These are phyloP conservation scores for Fusarium vanettenii DNA, from an alignment of 2,329 filamentous ascomycete species.

Conservation along the genomic window DNA sequence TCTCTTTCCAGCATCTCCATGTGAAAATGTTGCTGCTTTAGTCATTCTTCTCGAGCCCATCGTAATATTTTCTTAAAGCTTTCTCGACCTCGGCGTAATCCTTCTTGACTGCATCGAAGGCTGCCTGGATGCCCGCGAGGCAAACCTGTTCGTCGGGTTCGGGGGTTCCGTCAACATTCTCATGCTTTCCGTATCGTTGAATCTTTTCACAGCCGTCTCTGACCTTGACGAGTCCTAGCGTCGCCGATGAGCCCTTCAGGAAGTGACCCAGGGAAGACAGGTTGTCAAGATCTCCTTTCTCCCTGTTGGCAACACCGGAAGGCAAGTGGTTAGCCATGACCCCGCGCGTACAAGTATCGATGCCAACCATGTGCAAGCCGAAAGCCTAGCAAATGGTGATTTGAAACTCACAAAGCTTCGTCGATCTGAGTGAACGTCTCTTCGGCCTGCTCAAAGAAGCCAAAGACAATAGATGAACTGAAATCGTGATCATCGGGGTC, in stretches of 20 bases:
- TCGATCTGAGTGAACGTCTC: slow-evolving; percentile 90
- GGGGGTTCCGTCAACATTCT: slow-evolving; percentile 79
- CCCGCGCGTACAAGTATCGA: background rate
- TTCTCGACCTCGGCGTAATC: slow-evolving; percentile 82
- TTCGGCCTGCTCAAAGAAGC: slow-evolving; percentile 93
- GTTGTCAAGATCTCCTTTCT: slow-evolving; percentile 74
- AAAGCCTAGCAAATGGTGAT: background rate
- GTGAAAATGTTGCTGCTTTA: slow-evolving; percentile 10
- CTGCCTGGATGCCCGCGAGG: slow-evolving; percentile 76
- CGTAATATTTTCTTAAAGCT: slow-evolving; percentile 76
- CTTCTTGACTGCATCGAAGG: slow-evolving; percentile 76
- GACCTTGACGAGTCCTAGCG: slow-evolving; percentile 89
- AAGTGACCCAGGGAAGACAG: slow-evolving; percentile 93
- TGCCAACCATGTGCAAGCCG: background rate
- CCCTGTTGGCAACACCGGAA: slow-evolving; percentile 58
- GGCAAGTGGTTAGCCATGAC: background rate
- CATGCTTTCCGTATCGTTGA: slow-evolving; percentile 87
- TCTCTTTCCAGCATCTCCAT: slow-evolving; percentile 14
- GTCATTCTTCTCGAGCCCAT: slow-evolving; percentile 36
- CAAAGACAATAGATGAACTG: slow-evolving; percentile 86
- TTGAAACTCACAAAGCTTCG: slow-evolving; percentile 76
- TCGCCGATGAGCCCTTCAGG: slow-evolving; percentile 96
- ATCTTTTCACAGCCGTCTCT: slow-evolving; percentile 97
- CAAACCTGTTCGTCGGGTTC: slow-evolving; percentile 76
- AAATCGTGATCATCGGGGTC: slow-evolving; percentile 90